These are phyloP conservation scores for Porcisia hertigi DNA, from an alignment of 208 protist genomes.

Conservation along the genomic window DNA sequence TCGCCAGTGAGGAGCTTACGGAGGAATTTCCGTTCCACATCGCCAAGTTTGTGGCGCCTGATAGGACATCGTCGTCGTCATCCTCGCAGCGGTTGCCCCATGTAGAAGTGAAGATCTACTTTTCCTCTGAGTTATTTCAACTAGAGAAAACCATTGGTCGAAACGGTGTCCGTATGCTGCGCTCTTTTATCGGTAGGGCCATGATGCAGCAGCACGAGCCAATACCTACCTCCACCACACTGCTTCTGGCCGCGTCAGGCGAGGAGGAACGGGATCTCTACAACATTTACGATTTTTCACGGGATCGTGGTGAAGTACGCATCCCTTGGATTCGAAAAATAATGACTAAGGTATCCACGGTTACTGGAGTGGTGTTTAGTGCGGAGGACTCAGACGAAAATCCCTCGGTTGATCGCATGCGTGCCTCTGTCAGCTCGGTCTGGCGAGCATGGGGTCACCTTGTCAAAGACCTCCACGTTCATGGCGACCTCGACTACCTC, in stretches of 20 bases:
- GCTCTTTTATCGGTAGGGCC: conserved; percentile 67
- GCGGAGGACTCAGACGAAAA: conserved; percentile 34
- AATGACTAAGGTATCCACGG: conserved; percentile 44
- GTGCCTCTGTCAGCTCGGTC: conserved; percentile 62
- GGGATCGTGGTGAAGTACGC: conserved; percentile 28
- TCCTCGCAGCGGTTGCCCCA: conserved; percentile 39
- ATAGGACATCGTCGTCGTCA: conserved; percentile 1
- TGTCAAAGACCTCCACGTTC: conserved; percentile 84
- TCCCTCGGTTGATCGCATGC: conserved; percentile 38
- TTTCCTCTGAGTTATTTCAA: conserved; percentile 80
- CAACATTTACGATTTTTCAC: conserved; percentile 25
- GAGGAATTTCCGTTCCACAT: conserved; percentile 85
- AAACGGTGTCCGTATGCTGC: conserved; percentile 59
- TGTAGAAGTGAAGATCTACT: conserved; percentile 83
- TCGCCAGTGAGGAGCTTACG: conserved; percentile 58
- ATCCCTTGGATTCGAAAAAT: conserved; percentile 67
- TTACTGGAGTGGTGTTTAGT: conserved; percentile 55
- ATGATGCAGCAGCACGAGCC: conserved; percentile 86
- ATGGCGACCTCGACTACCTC: conserved; percentile 81
- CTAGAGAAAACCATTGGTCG: conserved; percentile 57
- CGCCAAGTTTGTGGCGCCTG: conserved; percentile 53
- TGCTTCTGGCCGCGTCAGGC: conserved; percentile 56
- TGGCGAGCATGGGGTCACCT: conserved; percentile 87
- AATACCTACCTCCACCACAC: conserved; percentile 55
- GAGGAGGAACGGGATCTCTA: conserved; percentile 33